Conservation (phyloP, 768 basidiomycete genomes). For the Cystobasidium tubakii region DNA sequence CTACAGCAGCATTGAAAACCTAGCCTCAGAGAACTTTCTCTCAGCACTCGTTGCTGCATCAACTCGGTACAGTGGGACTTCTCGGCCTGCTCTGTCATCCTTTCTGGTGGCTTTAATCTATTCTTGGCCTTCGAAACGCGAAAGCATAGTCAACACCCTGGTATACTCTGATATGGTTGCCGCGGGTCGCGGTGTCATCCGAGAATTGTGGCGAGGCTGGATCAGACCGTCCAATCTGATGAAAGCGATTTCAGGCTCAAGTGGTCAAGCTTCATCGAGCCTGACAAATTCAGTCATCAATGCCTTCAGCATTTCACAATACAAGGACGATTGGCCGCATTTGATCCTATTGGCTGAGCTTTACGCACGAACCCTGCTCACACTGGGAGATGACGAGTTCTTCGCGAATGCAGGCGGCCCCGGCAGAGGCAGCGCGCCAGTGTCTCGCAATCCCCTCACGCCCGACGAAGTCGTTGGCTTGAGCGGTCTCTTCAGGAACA, state of each 20-base stretch:
- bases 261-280: slow-evolving; percentile 13
- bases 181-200: slow-evolving; percentile 60
- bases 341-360: slow-evolving; percentile 72
- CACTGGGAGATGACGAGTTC: slow-evolving; percentile 96
- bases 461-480: slow-evolving; percentile 74
- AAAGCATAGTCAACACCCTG: slow-evolving; percentile 35
- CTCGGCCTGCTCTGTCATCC: slow-evolving; percentile 27
- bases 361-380: slow-evolving; percentile 74
- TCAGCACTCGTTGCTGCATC: slow-evolving; percentile 1
- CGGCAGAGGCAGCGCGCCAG: not conserved
- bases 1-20: not conserved
- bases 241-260: slow-evolving; percentile 52
- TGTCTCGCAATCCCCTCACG: slow-evolving; percentile 65
- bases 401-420: slow-evolving; percentile 53
- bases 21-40: slow-evolving; percentile 34
- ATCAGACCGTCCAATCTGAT: slow-evolving; percentile 63
- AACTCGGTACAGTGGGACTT: slow-evolving; percentile 30
- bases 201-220: slow-evolving; percentile 65
- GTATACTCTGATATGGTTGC: slow-evolving; percentile 26
- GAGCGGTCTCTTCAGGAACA: slow-evolving; percentile 70
- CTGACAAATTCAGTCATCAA: slow-evolving; percentile 16
- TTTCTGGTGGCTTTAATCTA: slow-evolving; percentile 33
- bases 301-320: slow-evolving; percentile 52
- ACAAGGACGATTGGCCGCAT: slow-evolving; percentile 59
- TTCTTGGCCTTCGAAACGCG: slow-evolving; percentile 14